Evolutionary conservation across 306 rosid genomes (phyloP), one percentile per base, ranked within the genome.

Genomic region (Lagenaria siceraria): DNA sequence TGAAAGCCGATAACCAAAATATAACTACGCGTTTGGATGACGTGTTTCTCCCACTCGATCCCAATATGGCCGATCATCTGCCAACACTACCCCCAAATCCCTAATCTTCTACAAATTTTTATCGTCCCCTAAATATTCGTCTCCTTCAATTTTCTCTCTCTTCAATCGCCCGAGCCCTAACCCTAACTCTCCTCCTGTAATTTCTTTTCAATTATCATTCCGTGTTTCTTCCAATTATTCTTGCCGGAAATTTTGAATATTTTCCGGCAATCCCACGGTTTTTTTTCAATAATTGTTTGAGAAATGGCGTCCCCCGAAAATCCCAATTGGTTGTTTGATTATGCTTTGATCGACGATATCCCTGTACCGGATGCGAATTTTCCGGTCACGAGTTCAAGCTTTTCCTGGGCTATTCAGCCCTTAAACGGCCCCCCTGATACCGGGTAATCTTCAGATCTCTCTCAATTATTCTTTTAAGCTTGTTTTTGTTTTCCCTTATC

Each of bases 251-350:
- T 8, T 64, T 10, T 6, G 0, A 2, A 5, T 7, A 9, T 40
- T 70, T 70, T 24, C 58, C 40, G 75, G 14, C 56, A 22, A 66
- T 66, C 33, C 17, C 15, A 8, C 55, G n/a, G 4, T 22, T 6
- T 4, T 69, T 61, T 7, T 61, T 60, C 4, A 10, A 18, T 51
- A 51, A 17, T 22, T 69, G 36, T 72, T 27, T 49, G 76, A 72
- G 81, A 42, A 79, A 96, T 95, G 99, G 97, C 84, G 69, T 86
- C 97, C 74, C 93, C 97, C 70, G 99, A 95, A 90, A 95, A 82
- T 82, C 80, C 87, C 87, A 90, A 90, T 77, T 95, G 99, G 99
- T 83, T 92, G 43, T 89, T 78, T 83, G 97, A 95, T 80, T 95
- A 89, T 52, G 85, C 76, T 19, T 78, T 95, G 79, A 88, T 95